Percentiles rank a stretch among this genome's conserved stretches.
These are phyloP conservation scores for Aspergillus eucalypticola DNA, from an alignment of 2,329 filamentous ascomycete species.

Conservation along the genomic window DNA sequence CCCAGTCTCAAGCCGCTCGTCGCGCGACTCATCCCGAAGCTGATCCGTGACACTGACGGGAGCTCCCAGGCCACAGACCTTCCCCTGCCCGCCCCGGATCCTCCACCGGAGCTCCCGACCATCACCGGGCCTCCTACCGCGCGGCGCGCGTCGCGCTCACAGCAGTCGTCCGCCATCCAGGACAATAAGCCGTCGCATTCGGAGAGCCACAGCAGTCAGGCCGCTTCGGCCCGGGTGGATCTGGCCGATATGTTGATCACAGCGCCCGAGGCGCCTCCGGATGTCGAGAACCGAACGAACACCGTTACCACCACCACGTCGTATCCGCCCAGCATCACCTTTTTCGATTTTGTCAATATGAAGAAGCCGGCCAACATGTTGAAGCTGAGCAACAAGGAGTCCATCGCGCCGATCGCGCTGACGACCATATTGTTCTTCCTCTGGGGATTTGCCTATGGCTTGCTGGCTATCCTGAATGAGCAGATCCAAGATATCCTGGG, in stretches of 20 bases:
- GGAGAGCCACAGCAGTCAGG: conserved; percentile 17
- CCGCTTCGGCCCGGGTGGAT: conserved; percentile 17
- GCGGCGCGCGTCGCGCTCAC: conserved; percentile 14
- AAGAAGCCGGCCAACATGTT: conserved; percentile 59
- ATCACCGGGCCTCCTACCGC: conserved; percentile 10
- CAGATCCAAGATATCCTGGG: conserved; percentile 57
- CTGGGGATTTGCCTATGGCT: conserved; percentile 88
- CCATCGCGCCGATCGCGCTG: conserved; percentile 58
- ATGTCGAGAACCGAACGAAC: conserved; percentile 41
- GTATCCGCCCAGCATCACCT: conserved; percentile 45
- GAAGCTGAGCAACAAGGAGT: conserved; percentile 58
- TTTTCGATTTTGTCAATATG: conserved; percentile 65
- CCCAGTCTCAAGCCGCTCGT: conserved; percentile 87
- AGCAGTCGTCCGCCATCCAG: neutral
- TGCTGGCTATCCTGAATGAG: conserved; percentile 76
- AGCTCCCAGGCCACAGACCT: conserved; percentile 17
- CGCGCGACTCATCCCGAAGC: conserved; percentile 59
- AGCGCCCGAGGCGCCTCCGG: conserved; percentile 42
- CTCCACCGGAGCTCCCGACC: conserved; percentile 10
- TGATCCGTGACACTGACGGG: conserved; percentile 53
- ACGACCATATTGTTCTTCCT: conserved; percentile 83
- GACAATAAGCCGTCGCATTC: conserved; percentile 22
- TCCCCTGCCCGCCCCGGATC: conserved; percentile 8
- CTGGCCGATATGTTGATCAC: conserved; percentile 58
- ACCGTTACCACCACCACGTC: conserved; percentile 38